Evolutionary conservation across 371 early-diverging fungal species (phyloP), one percentile per base, ranked within the genome.

Genomic region (Batkoa obscura): DNA sequence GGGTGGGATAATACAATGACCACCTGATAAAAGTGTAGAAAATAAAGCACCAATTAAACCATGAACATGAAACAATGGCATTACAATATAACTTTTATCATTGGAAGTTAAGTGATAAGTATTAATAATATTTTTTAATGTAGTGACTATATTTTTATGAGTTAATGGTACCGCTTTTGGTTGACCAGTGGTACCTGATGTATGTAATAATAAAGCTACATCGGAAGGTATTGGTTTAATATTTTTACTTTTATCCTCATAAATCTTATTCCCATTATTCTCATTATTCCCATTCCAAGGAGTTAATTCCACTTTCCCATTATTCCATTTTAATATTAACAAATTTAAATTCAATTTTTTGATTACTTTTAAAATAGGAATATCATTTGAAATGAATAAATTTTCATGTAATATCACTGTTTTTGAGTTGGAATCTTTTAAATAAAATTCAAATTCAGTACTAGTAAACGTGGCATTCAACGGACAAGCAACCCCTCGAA

Each of bases 31-130:
- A 10, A 91, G 69, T 0, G 88, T 78, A 9, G 88, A 72, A 30
- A 90, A 68, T 42, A 83, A 62, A 9, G 79, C 83, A 57, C 89
- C 86, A 36, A 90, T 71, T 30, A 91, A 68, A 5, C 92, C 92
- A 59, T 90, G 90, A 0, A 89, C 89, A 61, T 91, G 92, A 72
- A 88, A 88, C n/a, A 91, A 71, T 3, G 92, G 90, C 90, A 90
- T 90, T 8, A 89, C 89, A 34, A 88, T 56, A 55, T 79, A 69
- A 1, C 85, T 77, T 5, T 75, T 61, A 63, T 91, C 92, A 1
- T 55, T 37, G 6, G 73, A 59, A 1, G 61, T 62, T 30, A 90
- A 69, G 34, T 76, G 62, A 62, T 86, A 88, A 2, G 88, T 82
- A 10, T 64, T 53, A 13, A 73, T 60, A 51, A 88, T 87, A 65